Evolutionary conservation across 164 flowering plant species (phyloP).

Genomic region (Kalanchoe fedtschenkoi): DNA sequence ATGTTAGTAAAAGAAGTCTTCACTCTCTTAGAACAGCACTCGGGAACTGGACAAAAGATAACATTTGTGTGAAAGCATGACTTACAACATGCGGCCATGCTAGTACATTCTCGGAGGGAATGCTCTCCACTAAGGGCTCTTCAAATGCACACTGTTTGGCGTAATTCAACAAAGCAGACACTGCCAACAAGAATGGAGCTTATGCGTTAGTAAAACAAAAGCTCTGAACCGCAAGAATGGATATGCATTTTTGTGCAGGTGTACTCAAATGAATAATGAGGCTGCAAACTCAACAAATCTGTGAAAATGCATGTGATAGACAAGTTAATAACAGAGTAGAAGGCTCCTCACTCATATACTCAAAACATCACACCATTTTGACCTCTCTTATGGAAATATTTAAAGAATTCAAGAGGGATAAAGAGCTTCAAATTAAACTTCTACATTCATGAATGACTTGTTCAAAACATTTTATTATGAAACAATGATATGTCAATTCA

Average conservation of each 20-base stretch:
- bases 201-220: not conserved
- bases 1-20: too few relatives aligned
- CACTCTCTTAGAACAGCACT: not conserved
- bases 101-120: conserved; percentile 80
- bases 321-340: not conserved
- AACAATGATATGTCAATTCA: too few relatives aligned
- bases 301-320: not conserved
- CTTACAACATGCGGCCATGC: conserved; percentile 98
- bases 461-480: too few relatives aligned
- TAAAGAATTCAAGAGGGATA: not conserved
- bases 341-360: not conserved
- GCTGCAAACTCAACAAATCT: not conserved
- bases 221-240: not conserved
- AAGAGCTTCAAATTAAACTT: not conserved
- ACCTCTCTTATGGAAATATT: not conserved
- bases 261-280: not conserved
- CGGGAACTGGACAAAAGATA: not conserved
- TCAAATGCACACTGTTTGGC: conserved; percentile 99
- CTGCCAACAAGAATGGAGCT: conserved; percentile 29
- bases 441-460: too few relatives aligned
- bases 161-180: conserved; percentile 92
- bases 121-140: conserved; percentile 89
- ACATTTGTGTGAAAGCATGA: conserved; percentile 2
- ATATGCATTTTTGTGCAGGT: not conserved
- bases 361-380: not conserved